Base-by-base conservation (phyloP, 108 stramenopile genomes). In the Nannochloropsis granulata region DNA sequence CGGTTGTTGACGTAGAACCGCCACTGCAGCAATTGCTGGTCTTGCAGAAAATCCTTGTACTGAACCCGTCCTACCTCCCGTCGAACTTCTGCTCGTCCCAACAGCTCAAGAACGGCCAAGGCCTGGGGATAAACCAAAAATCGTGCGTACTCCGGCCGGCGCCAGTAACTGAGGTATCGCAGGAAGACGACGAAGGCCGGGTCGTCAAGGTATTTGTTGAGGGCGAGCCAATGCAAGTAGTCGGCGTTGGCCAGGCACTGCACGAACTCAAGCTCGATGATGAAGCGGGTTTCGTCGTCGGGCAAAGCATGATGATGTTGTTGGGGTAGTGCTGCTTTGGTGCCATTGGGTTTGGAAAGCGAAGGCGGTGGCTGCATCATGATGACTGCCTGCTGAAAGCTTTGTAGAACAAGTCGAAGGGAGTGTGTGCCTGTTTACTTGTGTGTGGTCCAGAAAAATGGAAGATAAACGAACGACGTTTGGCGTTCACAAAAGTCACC, bases 261-360 rank as follows among this genome's bases (percentile, higher is more conserved):
- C 45, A 90, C 88, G 25, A 90, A 85, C 90, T 90, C 90, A 24
- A 90, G 87, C 78, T 90, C 90, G 21, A 90, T 25, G 78, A 86
- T 85, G 78, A 90, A 90, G 19, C 90, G 87, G 23, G 87, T 84
- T 11, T 80, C 87, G 34, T 19, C 56, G n/a, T 43, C 71, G 25
- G 45, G 83, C 45, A 83, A 45, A 13, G 16, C 56, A 71, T 71
- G 7, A 10, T 71, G 56, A 71, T 71, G 56, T 71, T n/a, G 16
- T n/a, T 71, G 56, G 21, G 21, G n/a, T 71, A n/a, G 56, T 71
- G n/a, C 21, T 9, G 56, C n/a, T 71, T n/a, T 71, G 0, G 56
- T 7, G 5, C 2, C 34, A 34, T 5, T 34, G 34, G 34, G 34
- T 34, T 34, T 34, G 34, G 34, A 34, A 34, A 34, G 34, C 34